Conservation (phyloP, 139 green algal genomes). For the Chlamydomonas incerta region DNA sequence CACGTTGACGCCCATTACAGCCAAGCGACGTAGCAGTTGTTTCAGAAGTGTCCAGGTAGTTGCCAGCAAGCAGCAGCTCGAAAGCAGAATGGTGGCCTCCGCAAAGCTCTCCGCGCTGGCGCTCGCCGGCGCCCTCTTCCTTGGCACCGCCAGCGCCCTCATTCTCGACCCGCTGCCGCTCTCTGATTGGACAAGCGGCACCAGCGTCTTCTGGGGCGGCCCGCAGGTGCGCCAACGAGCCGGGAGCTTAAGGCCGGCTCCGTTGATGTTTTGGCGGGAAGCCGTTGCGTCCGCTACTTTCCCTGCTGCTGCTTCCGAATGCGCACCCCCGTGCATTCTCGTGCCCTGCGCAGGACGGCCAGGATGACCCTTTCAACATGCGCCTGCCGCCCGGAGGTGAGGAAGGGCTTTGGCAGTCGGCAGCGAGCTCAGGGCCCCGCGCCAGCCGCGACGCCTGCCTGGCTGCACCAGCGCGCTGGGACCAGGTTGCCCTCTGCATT, state of each 20-base stretch:
- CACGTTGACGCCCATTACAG: too few species aligned
- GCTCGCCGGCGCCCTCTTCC: not conserved
- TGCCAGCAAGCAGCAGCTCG: too few species aligned
- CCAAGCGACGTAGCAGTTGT: too few species aligned
- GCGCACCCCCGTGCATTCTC: not conserved
- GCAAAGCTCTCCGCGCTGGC: not conserved
- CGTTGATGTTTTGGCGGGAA: not conserved
- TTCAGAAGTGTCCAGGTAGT: not conserved
- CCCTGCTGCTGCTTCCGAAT: too few species aligned
- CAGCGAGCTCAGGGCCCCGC: too few species aligned
- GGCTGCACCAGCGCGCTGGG: too few species aligned
- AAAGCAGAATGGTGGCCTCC: too few species aligned
- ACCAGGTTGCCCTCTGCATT: too few species aligned
- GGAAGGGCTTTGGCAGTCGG: too few species aligned
- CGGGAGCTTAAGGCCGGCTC: not conserved
- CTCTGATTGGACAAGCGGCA: not conserved
- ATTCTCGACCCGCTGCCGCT: constrained; percentile 3
- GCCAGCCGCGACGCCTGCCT: too few species aligned
- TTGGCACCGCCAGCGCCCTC: not conserved
- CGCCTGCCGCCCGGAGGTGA: constrained; percentile 28
- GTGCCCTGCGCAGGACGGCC: constrained; percentile 7
- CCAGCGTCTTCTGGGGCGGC: constrained; percentile 5
- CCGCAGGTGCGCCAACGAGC: not conserved
- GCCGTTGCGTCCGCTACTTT: not conserved
- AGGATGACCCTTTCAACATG: constrained; percentile 28